Evolutionary conservation across 371 early-diverging fungal species (phyloP), one percentile per base, ranked within the genome.

Genomic region (Ordospora pajunii): DNA sequence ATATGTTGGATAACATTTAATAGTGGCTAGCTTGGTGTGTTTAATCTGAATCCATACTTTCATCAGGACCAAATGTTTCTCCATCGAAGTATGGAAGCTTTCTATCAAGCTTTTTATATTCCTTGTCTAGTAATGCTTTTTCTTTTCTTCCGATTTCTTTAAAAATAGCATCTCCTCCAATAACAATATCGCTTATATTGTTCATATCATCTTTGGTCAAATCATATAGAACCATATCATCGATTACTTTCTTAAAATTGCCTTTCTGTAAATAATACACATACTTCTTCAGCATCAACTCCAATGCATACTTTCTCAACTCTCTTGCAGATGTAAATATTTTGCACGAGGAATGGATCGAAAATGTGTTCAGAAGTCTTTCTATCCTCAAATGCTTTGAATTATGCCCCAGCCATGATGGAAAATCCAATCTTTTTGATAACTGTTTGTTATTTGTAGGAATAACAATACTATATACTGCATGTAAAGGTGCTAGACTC

Each of bases 351-450:
- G 88, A 22, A 93, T 92, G 92, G 42, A 87, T 84, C 73, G 91
- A 91, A 10, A 94, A 78, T 43, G 93, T 93, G 65, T 87, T 85
- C 67, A 96, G 83, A 52, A 87, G 75, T 25, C 95, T 87, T 25
- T 80, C 74, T 68, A 87, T 85, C 81, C 94, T 96, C 27, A 45
- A 54, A 21, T 89, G 84, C 78, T 89, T 92, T 0, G 94, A 93
- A 78, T 90, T 91, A 80, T 94, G 89, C 19, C 99, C 99, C 42
- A 98, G 86, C 90, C 91, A 95, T 12, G 90, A 89, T 51, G 78
- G 65, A 49, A 80, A 78, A 52, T 70, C 50, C 21, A 84, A 76
- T n/a, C 58, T 21, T 42, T 66, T 69, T 19, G 37, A n/a, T 21
- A 78, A 10, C 6, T 54, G 21, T 22, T 45, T 71, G 72, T 12